phyloP scores from a whole-genome alignment of 2,329 filamentous ascomycete species.

The Magnaporthiopsis poae region DNA sequence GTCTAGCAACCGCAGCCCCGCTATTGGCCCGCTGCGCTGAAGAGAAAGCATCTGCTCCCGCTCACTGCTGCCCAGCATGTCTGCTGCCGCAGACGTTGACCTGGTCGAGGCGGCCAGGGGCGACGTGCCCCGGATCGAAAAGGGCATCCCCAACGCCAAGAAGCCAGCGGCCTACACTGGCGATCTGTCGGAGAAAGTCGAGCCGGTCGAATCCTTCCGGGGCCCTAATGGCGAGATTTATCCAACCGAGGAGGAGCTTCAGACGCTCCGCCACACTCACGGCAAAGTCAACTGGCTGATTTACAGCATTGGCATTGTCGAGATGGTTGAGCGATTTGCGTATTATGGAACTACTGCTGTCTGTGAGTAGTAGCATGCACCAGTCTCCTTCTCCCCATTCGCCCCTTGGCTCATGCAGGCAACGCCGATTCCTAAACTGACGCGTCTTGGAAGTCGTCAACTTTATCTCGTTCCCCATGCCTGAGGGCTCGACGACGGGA shows the following conservation, averaged over 20 bases:
- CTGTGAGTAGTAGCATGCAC: conserved; percentile 2
- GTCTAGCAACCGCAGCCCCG: not conserved
- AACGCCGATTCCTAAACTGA: not conserved
- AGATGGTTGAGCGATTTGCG: conserved; percentile 67
- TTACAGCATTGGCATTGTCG: conserved; percentile 62
- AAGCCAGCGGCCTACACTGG: not conserved
- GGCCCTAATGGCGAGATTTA: conserved; percentile 7
- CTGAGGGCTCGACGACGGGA: conserved; percentile 44
- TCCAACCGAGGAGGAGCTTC: conserved; percentile 53
- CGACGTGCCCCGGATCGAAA: conserved; percentile 1
- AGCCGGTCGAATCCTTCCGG: conserved; percentile 1
- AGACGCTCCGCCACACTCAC: conserved; percentile 52
- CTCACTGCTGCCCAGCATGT: not conserved
- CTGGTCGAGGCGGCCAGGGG: conserved; percentile 6
- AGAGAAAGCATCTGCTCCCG: not conserved
- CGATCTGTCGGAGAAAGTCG: not conserved
- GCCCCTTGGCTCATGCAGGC: not conserved
- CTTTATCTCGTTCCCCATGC: conserved; percentile 49
- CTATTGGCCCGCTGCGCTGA: not conserved
- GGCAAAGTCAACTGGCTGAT: conserved; percentile 55
- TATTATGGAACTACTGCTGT: conserved; percentile 65
- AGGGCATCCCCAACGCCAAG: not conserved
- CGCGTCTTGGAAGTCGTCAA: conserved; percentile 26
- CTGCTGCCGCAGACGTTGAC: conserved; percentile 5
- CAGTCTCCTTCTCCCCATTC: not conserved